Conservation (phyloP, 179 eudicot genomes). For the Amaranthus tricolor region DNA sequence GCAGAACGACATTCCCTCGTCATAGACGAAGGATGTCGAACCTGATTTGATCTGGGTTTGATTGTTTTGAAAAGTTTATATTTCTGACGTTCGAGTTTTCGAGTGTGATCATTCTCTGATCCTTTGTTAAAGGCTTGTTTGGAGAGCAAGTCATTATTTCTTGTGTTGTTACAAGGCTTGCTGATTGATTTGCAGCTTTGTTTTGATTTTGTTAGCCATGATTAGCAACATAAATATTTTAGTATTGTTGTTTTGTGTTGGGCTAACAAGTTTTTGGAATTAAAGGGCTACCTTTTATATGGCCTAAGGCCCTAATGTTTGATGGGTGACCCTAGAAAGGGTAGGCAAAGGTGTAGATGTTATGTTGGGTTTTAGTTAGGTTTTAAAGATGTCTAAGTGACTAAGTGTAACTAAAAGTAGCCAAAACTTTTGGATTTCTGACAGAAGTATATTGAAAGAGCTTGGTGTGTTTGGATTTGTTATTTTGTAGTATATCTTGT, state of each 20-base stretch:
- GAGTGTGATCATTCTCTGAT: conserved; percentile 9
- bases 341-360: conserved; percentile 7
- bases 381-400: conserved; percentile 9
- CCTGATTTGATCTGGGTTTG: conserved; percentile 25
- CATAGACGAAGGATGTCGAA: conserved; percentile 68
- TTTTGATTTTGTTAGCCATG: conserved; percentile 5
- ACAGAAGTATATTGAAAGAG: not conserved
- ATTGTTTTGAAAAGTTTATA: not conserved
- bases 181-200: conserved; percentile 1
- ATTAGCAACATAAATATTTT: conserved; percentile 12
- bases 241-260: not conserved
- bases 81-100: not conserved
- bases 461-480: not conserved
- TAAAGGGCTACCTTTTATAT: conserved; percentile 20
- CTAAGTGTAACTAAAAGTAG: conserved; percentile 18
- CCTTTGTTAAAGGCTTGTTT: conserved; percentile 1
- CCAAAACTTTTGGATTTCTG: conserved; percentile 9
- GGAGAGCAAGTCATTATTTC: conserved; percentile 3
- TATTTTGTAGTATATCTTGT: not conserved
- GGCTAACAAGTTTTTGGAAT: not conserved
- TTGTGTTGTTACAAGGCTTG: conserved; percentile 15
- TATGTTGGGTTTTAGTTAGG: conserved; percentile 16
- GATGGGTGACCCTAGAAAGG: conserved; percentile 15
- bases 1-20: conserved; percentile 32
- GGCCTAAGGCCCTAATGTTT: conserved; percentile 22